Percentiles rank a stretch among this genome's conserved stretches.
Evolutionary conservation across 768 basidiomycete species (phyloP).

Genomic region (Podaxis sp.): DNA sequence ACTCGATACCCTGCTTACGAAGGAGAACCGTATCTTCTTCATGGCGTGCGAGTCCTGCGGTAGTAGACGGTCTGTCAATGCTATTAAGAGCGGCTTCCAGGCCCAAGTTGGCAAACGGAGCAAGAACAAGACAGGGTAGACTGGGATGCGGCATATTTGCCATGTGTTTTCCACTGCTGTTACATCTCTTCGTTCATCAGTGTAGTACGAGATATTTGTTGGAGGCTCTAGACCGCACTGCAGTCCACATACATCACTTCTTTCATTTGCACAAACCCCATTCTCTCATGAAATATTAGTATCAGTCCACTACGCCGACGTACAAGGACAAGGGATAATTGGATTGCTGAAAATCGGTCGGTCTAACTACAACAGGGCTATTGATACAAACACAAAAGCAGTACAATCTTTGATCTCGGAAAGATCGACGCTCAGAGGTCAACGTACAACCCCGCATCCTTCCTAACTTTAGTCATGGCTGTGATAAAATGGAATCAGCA

Average conservation of each 20-base stretch:
- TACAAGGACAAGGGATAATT: neutral
- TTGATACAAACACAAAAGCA: conserved; percentile 9
- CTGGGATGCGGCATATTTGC: neutral
- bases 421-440: conserved; percentile 38
- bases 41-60: conserved; percentile 92
- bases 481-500: conserved; percentile 8
- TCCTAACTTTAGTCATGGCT: conserved; percentile 91
- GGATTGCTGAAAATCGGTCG: neutral
- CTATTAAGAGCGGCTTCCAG: conserved; percentile 99
- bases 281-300: neutral
- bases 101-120: conserved; percentile 90
- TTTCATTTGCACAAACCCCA: neutral
- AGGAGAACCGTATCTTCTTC: conserved; percentile 99
- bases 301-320: neutral
- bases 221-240: neutral
- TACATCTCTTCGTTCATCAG: neutral
- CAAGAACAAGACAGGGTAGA: conserved; percentile 72
- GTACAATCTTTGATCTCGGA: neutral
- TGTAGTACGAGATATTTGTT: neutral
- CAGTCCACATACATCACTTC: neutral
- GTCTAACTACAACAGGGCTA: neutral
- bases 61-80: conserved; percentile 85
- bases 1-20: conserved; percentile 92
- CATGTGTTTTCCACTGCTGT: neutral
- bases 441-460: conserved; percentile 57